A percentile compares a stretch with the other conserved stretches of the same genome.
Evolutionary conservation across 148 eudicot species (phyloP).

Genomic region (Simmondsia chinensis): DNA sequence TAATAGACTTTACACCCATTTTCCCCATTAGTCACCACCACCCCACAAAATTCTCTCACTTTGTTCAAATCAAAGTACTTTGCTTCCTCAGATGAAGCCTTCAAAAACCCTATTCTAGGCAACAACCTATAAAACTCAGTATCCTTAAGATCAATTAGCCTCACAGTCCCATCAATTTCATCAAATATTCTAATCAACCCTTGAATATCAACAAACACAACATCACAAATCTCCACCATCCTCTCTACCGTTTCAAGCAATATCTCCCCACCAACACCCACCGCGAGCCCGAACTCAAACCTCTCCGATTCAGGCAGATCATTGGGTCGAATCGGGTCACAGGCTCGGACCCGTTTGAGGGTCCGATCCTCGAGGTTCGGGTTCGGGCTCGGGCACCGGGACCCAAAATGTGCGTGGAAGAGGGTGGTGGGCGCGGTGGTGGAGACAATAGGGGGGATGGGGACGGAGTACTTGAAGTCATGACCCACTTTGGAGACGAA

Average conservation of each 20-base stretch:
- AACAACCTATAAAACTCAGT: conserved; percentile 45
- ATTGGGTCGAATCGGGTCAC: conserved; percentile 50
- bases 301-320: conserved; percentile 35
- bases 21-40: conserved; percentile 74
- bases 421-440: conserved; percentile 48
- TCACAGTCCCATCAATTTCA: conserved; percentile 61
- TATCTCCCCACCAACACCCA: conserved; percentile 87
- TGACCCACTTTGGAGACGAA: conserved; percentile 64
- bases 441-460: conserved; percentile 31
- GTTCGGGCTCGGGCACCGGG: conserved; percentile 13
- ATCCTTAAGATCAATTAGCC: conserved; percentile 28
- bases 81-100: conserved; percentile 85
- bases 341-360: conserved; percentile 52
- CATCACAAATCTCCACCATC: conserved; percentile 45
- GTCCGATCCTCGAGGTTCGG: conserved; percentile 37
- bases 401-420: conserved; percentile 73
- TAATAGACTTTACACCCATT: conserved; percentile 80
- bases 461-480: conserved; percentile 51
- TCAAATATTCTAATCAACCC: conserved; percentile 73
- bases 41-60: conserved; percentile 64
- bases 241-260: conserved; percentile 57
- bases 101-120: conserved; percentile 54
- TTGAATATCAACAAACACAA: conserved; percentile 81
- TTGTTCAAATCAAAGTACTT: conserved; percentile 64
- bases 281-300: conserved; percentile 73